These are phyloP conservation scores for Nitzschia sp. DNA, from an alignment of 108 stramenopile species.

Conservation along the genomic window DNA sequence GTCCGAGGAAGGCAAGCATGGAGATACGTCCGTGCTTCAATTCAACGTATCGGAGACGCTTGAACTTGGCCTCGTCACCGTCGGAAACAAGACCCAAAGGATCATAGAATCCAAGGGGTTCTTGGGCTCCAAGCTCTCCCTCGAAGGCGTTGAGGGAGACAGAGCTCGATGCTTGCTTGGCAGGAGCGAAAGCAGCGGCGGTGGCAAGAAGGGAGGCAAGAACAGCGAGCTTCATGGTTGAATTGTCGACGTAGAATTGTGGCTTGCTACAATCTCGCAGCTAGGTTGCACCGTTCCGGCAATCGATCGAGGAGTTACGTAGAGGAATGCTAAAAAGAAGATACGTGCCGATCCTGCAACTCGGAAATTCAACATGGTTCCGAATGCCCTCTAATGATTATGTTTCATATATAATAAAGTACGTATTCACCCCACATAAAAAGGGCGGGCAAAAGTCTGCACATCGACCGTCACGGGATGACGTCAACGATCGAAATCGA, in stretches of 20 bases:
- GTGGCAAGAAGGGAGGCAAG: slow-evolving; percentile 64
- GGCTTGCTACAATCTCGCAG: neutral
- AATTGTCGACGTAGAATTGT: neutral
- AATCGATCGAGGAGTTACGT: neutral
- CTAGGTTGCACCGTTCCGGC: neutral
- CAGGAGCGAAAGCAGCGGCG: slow-evolving; percentile 66
- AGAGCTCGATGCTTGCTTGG: slow-evolving; percentile 38
- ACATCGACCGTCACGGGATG: too few species aligned
- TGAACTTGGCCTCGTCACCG: slow-evolving; percentile 57
- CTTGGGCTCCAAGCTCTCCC: slow-evolving; percentile 85
- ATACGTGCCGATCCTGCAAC: neutral
- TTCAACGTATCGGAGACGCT: slow-evolving; percentile 63
- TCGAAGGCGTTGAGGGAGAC: slow-evolving; percentile 68
- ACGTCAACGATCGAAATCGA: too few species aligned
- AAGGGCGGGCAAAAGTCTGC: too few species aligned
- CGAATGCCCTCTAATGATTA: too few species aligned
- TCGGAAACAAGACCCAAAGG: slow-evolving; percentile 71
- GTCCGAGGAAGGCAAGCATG: slow-evolving; percentile 76
- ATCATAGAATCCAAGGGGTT: slow-evolving; percentile 91
- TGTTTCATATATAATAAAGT: too few species aligned
- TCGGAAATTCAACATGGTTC: slow-evolving; percentile 4
- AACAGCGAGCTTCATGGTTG: slow-evolving; percentile 62
- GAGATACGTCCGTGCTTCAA: slow-evolving; percentile 80
- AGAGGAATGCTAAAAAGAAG: neutral
- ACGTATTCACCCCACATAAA: too few species aligned